phyloP scores from a whole-genome alignment of 2,329 filamentous ascomycete genomes.

The Gyromitra esculenta region DNA sequence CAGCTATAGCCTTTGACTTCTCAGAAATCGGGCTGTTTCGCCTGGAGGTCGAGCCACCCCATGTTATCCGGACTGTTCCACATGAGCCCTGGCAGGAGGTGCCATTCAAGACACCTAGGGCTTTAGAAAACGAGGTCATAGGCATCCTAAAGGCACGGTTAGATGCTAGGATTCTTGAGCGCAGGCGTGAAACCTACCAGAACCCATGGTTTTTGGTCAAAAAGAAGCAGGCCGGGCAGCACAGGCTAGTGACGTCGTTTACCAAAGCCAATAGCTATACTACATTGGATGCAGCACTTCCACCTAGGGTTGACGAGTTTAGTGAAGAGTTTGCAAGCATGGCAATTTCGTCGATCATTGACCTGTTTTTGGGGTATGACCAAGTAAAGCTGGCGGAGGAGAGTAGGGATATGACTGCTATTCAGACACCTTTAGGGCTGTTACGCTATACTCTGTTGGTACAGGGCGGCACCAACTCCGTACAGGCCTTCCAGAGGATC shows the following conservation, averaged over 20 bases:
- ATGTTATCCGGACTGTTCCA: neutral
- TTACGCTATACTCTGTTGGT: neutral
- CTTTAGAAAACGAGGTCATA: neutral
- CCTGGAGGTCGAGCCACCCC: neutral
- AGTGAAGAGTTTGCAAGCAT: neutral
- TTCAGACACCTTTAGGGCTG: neutral
- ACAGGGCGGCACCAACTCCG: neutral
- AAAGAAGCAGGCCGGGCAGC: neutral
- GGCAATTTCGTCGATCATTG: neutral
- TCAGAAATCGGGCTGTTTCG: neutral
- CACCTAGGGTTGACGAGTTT: neutral
- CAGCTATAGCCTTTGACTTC: neutral
- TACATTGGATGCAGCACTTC: neutral
- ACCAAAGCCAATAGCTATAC: neutral
- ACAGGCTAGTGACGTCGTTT: neutral
- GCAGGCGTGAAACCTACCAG: neutral
- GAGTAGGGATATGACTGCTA: neutral
- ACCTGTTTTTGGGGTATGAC: neutral
- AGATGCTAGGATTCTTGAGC: neutral
- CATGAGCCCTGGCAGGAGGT: neutral
- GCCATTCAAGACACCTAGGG: neutral
- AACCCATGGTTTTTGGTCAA: neutral
- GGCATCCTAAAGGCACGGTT: neutral
- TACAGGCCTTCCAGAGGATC: neutral
- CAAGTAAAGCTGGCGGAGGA: neutral